Evolutionary conservation across 768 basidiomycete genomes (phyloP), one percentile per base, ranked within the genome.

Genomic region (Russula foetens): DNA sequence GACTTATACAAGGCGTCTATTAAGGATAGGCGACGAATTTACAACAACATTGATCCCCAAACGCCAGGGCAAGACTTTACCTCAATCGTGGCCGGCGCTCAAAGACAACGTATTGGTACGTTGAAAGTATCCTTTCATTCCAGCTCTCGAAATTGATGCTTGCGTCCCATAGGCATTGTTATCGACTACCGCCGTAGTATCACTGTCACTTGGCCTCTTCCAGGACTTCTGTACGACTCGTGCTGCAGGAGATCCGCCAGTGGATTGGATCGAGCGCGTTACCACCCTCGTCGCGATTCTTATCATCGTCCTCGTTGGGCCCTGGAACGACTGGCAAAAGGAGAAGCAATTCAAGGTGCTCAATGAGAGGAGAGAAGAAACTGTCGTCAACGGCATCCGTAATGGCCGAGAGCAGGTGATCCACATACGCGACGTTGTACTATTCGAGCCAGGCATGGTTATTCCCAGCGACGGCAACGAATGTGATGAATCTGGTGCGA

Each of bases 311-410:
- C 67, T 92, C 45, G 96, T 99, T 58, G 96, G 96, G 31, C 92
- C 94, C 12, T 66, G 98, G 46, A 98, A 98, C 69, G 97, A 99
- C 73, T 99, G 91, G 88, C 94, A 98, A 73, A 98, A 98, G 73
- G 97, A 99, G 72, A 85, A 86, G 2, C 97, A 98, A 74, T 99
- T 99, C 77, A 85, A 87, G 68, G 79, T 77, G 21, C 81, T 99
- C 44, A 98, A 98, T 69, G 90, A 89, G 67, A 89, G 95, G 74
- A 96, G 96, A 73, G 96, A 98, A 58, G 97, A 96, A 66, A 89
- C 96, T 28, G 83, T 81, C 64, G 82, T 96, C 71, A 93, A 90
- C 74, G 91, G 89, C 46, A 65, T 66, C 33, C 69, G 67, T 9
- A 63, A 66, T 45, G 72, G 68, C 24, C 59, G 63, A 64, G 68